Percentiles rank a stretch among this genome's conserved stretches.
Evolutionary conservation across 2,329 filamentous ascomycete species (phyloP).

Genomic region (Hypoxylon sp.): DNA sequence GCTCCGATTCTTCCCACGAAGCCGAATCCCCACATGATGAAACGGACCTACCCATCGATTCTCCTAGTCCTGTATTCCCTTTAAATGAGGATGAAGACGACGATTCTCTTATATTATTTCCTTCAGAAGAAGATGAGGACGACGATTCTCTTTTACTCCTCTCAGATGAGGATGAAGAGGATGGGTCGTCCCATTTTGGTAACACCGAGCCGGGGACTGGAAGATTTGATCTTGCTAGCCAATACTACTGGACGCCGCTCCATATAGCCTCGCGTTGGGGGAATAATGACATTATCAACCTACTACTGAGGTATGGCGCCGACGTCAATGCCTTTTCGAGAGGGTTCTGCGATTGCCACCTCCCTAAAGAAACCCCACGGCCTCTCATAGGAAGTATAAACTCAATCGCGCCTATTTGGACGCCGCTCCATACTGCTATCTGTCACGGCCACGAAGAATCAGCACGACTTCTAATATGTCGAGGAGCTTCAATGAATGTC

Average conservation of each 20-base stretch:
- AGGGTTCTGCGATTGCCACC: conserved; percentile 41
- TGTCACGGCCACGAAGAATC: conserved; percentile 45
- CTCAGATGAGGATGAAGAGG: conserved; percentile 2
- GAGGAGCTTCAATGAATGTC: conserved; percentile 43
- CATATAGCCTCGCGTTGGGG: conserved; percentile 45
- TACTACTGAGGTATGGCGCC: conserved; percentile 45
- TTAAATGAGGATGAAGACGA: conserved; percentile 4
- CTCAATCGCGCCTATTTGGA: conserved; percentile 37
- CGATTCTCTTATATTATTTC: background rate
- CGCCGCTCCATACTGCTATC: conserved; percentile 46
- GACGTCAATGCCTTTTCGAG: conserved; percentile 42
- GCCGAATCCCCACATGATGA: background rate
- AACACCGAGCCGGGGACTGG: background rate
- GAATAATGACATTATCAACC: conserved; percentile 40
- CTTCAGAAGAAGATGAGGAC: background rate
- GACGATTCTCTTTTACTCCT: background rate
- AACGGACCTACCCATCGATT: background rate
- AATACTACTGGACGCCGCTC: conserved; percentile 45
- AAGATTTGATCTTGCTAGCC: background rate
- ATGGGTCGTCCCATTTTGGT: background rate
- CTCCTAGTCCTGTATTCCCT: background rate
- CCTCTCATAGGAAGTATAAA: background rate
- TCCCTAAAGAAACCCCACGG: conserved; percentile 3
- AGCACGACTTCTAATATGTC: conserved; percentile 40
- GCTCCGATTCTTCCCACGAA: background rate